Base-by-base conservation (phyloP, 495 filamentous ascomycete genomes). In the Paragyromitra xinjiangensis region DNA sequence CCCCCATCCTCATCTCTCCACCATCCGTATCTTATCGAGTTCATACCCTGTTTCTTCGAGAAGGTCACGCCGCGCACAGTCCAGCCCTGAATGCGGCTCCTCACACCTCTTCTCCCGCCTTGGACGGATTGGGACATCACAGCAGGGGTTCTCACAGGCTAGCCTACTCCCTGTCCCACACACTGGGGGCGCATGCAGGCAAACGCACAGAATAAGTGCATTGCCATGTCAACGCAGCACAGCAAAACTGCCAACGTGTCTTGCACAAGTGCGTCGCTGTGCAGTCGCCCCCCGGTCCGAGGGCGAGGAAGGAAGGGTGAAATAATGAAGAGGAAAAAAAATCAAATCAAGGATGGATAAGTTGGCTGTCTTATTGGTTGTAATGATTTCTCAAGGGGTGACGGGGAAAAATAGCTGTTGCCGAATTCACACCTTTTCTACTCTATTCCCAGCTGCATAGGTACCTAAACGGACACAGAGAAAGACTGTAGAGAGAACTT, bases 241-340 rank as follows among this genome's bases (percentile, higher is more conserved):
- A 76, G 44, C 56, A 59, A 63, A 69, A 71, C 39, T 79, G 75
- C 74, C 75, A 79, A 78, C 74, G 77, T 78, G 77, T 79, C 74
- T 69, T 72, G 75, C 71, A 42, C 51, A 42, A 76, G 74, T 61
- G 67, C 53, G 51, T 65, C 22, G 71, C 63, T 69, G 14, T 69
- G 50, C 59, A 69, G 64, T 61, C 42, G 69, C 58, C 69, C 73
- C 68, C 58, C 40, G 24, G 53, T 64, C 64, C 45, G 50, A 69
- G 64, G 51, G 64, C 58, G 12, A 44, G 44, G 39, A 56, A 29
- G 62, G 45, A 29, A 26, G n/a, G 26, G 22, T 50, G 34, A 61
- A 65, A 14, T 19, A 11, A 26, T 64, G 7, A 34, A 63, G 61
- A 22, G 14, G 50, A 55, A 53, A 68, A 53, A 24, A 71, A 26